Evolutionary conservation across 306 rosid species (phyloP).

Genomic region (Begonia masoniana): DNA sequence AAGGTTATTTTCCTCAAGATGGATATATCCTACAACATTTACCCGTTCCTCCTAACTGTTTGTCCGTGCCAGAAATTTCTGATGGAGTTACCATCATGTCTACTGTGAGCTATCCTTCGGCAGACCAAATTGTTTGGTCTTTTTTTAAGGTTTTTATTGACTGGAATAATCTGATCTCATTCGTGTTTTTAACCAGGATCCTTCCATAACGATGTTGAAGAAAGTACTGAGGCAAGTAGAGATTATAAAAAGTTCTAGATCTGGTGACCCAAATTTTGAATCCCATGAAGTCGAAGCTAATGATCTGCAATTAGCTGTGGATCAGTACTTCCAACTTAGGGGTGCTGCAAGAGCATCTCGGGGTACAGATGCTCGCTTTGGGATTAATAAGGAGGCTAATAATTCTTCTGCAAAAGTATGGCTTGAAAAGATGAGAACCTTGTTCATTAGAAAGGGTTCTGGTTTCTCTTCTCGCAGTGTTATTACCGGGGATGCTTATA

Average conservation of each 20-base stretch:
- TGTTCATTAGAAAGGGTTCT: constrained; percentile 82
- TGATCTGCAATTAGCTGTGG: constrained; percentile 53
- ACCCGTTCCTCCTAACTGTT: constrained; percentile 93
- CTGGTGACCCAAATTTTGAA: constrained; percentile 75
- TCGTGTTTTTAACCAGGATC: constrained; percentile 49
- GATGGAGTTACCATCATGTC: constrained; percentile 88
- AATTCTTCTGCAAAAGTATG: constrained; percentile 73
- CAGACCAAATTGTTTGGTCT: constrained; percentile 9
- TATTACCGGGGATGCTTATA: constrained; percentile 89
- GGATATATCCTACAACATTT: constrained; percentile 60
- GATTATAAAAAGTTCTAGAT: constrained; percentile 62
- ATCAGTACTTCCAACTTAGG: constrained; percentile 74
- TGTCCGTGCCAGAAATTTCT: constrained; percentile 88
- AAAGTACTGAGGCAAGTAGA: constrained; percentile 69
- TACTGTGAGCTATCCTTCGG: constrained; percentile 39
- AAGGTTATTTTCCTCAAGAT: constrained; percentile 81
- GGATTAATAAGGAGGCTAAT: constrained; percentile 54
- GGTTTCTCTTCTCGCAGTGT: constrained; percentile 97
- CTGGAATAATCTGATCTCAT: not conserved
- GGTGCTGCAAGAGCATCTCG: constrained; percentile 68
- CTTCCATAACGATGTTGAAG: constrained; percentile 57
- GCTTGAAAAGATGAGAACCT: constrained; percentile 86
- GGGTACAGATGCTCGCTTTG: constrained; percentile 45
- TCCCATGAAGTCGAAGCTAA: constrained; percentile 72
- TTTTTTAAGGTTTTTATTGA: not conserved